phyloP scores from a whole-genome alignment of 2,329 filamentous ascomycete species.

The Blastomyces percursus region DNA sequence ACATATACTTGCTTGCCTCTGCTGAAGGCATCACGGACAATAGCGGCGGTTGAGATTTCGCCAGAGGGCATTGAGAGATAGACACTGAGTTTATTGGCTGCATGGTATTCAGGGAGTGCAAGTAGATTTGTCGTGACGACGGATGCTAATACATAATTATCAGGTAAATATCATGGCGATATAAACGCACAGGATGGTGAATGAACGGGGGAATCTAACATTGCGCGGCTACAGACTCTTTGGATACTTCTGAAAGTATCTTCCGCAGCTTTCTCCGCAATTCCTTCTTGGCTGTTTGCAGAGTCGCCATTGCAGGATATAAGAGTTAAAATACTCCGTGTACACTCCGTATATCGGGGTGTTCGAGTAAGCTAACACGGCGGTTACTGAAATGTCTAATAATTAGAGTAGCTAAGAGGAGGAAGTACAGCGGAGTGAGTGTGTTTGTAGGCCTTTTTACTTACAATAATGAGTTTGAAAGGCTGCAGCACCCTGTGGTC shows the following conservation, averaged over 20 bases:
- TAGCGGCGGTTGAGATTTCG: constrained; percentile 72
- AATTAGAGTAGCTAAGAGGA: no score
- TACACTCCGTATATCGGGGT: neutral
- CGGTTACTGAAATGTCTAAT: neutral
- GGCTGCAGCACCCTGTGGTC: no score
- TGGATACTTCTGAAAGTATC: constrained; percentile 49
- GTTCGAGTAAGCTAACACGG: neutral
- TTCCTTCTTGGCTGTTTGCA: constrained; percentile 63
- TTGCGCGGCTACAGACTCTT: constrained; percentile 55
- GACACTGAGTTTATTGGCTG: constrained; percentile 66
- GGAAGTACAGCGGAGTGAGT: neutral
- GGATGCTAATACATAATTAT: constrained; percentile 41
- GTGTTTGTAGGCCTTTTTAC: neutral
- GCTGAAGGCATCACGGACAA: constrained; percentile 69
- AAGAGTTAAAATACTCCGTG: neutral
- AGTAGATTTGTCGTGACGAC: constrained; percentile 55
- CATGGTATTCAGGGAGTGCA: constrained; percentile 59
- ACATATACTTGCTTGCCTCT: constrained; percentile 79
- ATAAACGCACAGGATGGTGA: neutral
- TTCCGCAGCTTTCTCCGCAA: constrained; percentile 60
- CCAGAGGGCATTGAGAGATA: constrained; percentile 87
- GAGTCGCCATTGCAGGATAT: constrained; percentile 28
- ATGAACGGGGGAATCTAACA: constrained; percentile 44
- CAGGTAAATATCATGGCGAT: neutral
- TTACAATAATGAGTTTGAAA: neutral